These are phyloP conservation scores for Panellus pusillus DNA, from an alignment of 768 basidiomycete genomes.

Conservation along the genomic window DNA sequence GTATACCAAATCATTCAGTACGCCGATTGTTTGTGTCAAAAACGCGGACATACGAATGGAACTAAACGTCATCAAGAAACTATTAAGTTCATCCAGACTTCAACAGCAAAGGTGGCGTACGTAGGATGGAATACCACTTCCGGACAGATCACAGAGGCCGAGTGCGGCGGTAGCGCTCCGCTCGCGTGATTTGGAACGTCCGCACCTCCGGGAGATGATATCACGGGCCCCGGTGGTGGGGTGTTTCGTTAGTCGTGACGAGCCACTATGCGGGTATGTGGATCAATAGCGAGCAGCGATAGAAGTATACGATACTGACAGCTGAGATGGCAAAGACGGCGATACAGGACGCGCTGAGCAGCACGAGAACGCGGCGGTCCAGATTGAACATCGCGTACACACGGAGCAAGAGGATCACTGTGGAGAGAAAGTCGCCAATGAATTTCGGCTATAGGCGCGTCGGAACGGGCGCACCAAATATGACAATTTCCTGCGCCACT, in stretches of 20 bases:
- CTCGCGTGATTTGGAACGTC: not conserved
- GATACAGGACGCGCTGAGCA: not conserved
- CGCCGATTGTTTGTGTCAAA: not conserved
- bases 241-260: not conserved
- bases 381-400: conserved; percentile 12
- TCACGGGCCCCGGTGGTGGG: not conserved
- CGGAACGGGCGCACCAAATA: not conserved
- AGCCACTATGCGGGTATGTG: not conserved
- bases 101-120: no score
- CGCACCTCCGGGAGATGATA: not conserved
- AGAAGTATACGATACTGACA: not conserved
- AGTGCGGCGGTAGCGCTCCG: not conserved
- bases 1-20: not conserved
- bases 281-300: not conserved
- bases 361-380: not conserved
- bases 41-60: not conserved
- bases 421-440: no score
- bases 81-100: no score
- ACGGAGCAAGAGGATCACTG: conserved; percentile 5
- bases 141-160: no score
- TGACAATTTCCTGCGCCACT: conserved; percentile 1
- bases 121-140: no score
- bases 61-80: not conserved
- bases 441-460: not conserved
- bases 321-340: not conserved